These are phyloP conservation scores for Russula lepida DNA, from an alignment of 768 basidiomycete species.

Conservation along the genomic window DNA sequence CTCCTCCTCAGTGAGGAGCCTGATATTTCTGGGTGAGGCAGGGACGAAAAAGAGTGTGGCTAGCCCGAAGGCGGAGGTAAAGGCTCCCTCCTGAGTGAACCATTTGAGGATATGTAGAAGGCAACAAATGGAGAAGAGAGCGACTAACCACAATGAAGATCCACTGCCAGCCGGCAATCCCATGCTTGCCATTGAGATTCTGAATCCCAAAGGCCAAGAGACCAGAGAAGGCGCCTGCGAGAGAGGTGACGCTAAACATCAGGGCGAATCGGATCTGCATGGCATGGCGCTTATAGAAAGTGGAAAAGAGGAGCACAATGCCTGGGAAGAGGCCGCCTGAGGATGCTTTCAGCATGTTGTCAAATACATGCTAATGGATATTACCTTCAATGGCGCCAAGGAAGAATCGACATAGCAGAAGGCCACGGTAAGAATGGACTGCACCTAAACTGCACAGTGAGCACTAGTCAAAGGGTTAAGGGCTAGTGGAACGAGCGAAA, in stretches of 20 bases:
- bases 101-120: neutral
- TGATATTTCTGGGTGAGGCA: conserved; percentile 34
- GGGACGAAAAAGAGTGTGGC: conserved; percentile 43
- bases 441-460: conserved; percentile 29
- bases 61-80: conserved; percentile 53
- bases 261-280: conserved; percentile 31
- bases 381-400: conserved; percentile 52
- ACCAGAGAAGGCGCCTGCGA: conserved; percentile 56
- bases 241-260: conserved; percentile 38
- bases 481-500: neutral
- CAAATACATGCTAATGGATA: neutral
- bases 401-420: conserved; percentile 42
- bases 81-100: conserved; percentile 42
- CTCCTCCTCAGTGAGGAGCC: conserved; percentile 45
- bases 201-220: conserved; percentile 52
- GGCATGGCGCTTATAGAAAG: conserved; percentile 26
- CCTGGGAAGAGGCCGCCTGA: conserved; percentile 40
- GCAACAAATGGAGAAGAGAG: neutral
- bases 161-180: conserved; percentile 56
- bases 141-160: conserved; percentile 47
- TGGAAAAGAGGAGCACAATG: conserved; percentile 23
- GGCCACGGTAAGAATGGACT: conserved; percentile 43
- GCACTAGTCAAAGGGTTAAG: neutral
- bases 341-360: neutral
- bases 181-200: conserved; percentile 46